Conservation (phyloP, 352 stramenopile species). For the Plasmopara viticola region DNA sequence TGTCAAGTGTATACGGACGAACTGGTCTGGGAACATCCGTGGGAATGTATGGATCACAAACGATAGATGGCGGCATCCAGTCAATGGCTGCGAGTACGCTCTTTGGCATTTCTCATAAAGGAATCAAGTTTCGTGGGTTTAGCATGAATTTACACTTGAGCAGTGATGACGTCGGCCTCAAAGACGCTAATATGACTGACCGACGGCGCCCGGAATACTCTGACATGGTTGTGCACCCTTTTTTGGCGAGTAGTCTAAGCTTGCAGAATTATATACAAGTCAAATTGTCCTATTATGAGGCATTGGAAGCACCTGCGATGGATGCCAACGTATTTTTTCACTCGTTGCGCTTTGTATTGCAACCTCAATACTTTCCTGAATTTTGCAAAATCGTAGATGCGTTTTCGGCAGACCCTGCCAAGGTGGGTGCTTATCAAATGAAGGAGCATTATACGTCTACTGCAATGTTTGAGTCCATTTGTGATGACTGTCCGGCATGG, state of each 20-base stretch:
- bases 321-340: conserved; percentile 83
- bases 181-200: conserved; percentile 17
- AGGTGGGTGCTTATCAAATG: conserved; percentile 11
- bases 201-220: conserved; percentile 23
- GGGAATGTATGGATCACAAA: conserved; percentile 29
- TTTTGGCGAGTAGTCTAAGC: conserved; percentile 57
- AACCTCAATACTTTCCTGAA: conserved; percentile 74
- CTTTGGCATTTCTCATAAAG: conserved; percentile 83
- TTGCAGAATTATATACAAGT: conserved; percentile 79
- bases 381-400: conserved; percentile 65
- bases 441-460: conserved; percentile 28
- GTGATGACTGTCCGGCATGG: conserved; percentile 56
- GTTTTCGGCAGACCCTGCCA: conserved; percentile 33
- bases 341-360: conserved; percentile 68
- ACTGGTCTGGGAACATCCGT: conserved; percentile 23
- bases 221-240: conserved; percentile 51
- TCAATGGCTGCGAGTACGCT: conserved; percentile 77
- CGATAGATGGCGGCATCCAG: conserved; percentile 35
- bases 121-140: conserved; percentile 75
- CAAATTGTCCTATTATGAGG: conserved; percentile 76
- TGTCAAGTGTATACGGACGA: conserved; percentile 62
- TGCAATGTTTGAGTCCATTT: conserved; percentile 74
- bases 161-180: conserved; percentile 42
- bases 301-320: conserved; percentile 56
- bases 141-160: conserved; percentile 76